Percentiles rank a stretch among this genome's conserved stretches.
phyloP scores from a whole-genome alignment of 768 basidiomycete genomes.

The Multifurca ochricompacta region DNA sequence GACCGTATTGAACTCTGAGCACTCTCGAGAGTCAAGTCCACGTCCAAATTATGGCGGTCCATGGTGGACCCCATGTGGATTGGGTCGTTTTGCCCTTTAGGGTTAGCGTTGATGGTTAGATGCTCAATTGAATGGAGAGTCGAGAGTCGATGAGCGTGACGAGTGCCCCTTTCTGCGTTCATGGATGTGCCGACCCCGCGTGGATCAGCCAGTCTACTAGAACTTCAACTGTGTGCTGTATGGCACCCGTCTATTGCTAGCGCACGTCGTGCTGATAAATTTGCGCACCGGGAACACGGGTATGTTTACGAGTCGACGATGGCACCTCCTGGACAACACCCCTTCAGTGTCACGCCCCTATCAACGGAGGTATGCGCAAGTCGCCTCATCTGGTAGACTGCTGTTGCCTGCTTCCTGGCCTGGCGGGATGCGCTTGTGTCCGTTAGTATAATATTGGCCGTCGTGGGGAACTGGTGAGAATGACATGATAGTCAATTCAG shows the following conservation, averaged over 20 bases:
- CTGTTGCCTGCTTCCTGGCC: background rate
- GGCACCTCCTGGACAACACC: background rate
- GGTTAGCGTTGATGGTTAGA: constrained; percentile 9
- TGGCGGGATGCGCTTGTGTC: background rate
- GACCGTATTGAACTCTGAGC: background rate
- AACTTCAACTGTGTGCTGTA: background rate
- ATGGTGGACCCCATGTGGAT: background rate
- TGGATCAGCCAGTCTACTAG: background rate
- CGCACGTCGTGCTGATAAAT: background rate
- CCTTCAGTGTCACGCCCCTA: constrained; percentile 11
- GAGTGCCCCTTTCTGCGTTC: background rate
- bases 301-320: constrained; percentile 5
- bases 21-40: background rate
- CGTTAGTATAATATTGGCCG: background rate
- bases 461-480: constrained; percentile 2
- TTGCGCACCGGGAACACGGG: constrained; percentile 1
- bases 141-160: constrained; percentile 2
- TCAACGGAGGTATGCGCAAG: constrained; percentile 5
- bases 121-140: background rate
- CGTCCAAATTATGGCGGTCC: background rate
- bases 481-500: constrained; percentile 9
- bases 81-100: background rate
- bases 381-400: background rate
- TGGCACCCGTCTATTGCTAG: background rate
- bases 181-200: constrained; percentile 2